These are phyloP conservation scores for Pythium rishiriense DNA, from an alignment of 352 stramenopile genomes.

Conservation along the genomic window DNA sequence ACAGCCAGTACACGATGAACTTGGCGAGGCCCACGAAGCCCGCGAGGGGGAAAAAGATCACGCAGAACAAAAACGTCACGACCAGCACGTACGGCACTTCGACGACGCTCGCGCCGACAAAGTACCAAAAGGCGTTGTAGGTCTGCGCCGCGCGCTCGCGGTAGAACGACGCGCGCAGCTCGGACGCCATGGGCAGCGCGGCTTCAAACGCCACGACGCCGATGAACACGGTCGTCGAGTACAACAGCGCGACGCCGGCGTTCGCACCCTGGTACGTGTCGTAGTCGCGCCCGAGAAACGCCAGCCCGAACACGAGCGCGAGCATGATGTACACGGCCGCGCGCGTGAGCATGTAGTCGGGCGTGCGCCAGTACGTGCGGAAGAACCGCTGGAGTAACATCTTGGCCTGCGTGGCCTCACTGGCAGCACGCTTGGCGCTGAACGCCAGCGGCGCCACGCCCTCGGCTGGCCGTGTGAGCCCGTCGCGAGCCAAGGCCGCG, in stretches of 20 bases:
- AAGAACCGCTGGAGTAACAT: constrained; percentile 55
- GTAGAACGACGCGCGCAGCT: constrained; percentile 88
- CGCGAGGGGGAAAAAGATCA: constrained; percentile 40
- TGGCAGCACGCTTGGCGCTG: constrained; percentile 23
- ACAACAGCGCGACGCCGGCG: constrained; percentile 79
- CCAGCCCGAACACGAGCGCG: constrained; percentile 74
- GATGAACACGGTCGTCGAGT: constrained; percentile 83
- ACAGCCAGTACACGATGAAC: constrained; percentile 31
- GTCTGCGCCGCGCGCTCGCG: constrained; percentile 77
- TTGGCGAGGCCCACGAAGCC: constrained; percentile 24
- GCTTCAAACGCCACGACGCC: constrained; percentile 77
- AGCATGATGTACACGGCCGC: constrained; percentile 74
- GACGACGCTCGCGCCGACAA: constrained; percentile 58
- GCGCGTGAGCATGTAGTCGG: constrained; percentile 87
- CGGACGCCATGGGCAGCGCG: constrained; percentile 75
- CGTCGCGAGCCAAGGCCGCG: constrained; percentile 26
- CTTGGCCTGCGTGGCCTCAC: constrained; percentile 36
- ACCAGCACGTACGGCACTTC: constrained; percentile 56
- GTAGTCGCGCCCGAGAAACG: constrained; percentile 58
- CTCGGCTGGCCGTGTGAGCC: constrained; percentile 34
- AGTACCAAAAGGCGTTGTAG: constrained; percentile 69
- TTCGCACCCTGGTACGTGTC: constrained; percentile 56
- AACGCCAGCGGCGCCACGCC: constrained; percentile 33
- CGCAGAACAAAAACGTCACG: constrained; percentile 25
- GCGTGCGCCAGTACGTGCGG: constrained; percentile 69